These are phyloP conservation scores for Cystobasidiopsis lactophilus DNA, from an alignment of 768 basidiomycete species.

Conservation along the genomic window DNA sequence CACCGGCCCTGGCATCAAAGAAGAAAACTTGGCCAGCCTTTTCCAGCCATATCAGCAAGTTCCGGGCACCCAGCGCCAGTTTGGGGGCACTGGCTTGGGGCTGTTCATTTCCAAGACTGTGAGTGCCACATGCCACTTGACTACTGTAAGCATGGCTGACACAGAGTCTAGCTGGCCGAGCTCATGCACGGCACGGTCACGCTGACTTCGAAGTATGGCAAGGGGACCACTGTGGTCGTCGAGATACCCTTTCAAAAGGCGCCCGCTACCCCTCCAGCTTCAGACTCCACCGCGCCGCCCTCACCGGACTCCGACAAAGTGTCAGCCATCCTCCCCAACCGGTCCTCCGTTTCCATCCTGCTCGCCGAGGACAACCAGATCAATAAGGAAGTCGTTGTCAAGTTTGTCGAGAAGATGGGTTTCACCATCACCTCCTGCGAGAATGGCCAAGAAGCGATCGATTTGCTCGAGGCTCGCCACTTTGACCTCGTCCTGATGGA, in stretches of 20 bases:
- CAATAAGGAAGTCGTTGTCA: slow-evolving; percentile 7
- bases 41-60: slow-evolving; percentile 17
- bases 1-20: slow-evolving; percentile 14
- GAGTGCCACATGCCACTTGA: background rate
- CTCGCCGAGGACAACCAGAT: slow-evolving; percentile 17
- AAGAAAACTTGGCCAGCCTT: slow-evolving; percentile 10
- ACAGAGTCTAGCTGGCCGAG: slow-evolving; percentile 16
- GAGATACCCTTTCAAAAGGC: slow-evolving; percentile 7
- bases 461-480: slow-evolving; percentile 1
- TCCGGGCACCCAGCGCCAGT: slow-evolving; percentile 4
- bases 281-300: no score
- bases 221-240: slow-evolving; percentile 8
- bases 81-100: slow-evolving; percentile 14
- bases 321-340: background rate
- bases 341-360: background rate
- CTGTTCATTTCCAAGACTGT: slow-evolving; percentile 12
- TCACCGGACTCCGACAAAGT: background rate
- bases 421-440: slow-evolving; percentile 9
- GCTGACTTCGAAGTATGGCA: background rate
- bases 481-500: slow-evolving; percentile 13
- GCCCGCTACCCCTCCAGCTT: background rate
- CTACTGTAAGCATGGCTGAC: background rate
- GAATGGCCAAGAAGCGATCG: slow-evolving; percentile 13
- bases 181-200: slow-evolving; percentile 11
- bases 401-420: slow-evolving; percentile 12